Conservation (phyloP, 2,329 filamentous ascomycete species). For the Fusarium dimerum region DNA sequence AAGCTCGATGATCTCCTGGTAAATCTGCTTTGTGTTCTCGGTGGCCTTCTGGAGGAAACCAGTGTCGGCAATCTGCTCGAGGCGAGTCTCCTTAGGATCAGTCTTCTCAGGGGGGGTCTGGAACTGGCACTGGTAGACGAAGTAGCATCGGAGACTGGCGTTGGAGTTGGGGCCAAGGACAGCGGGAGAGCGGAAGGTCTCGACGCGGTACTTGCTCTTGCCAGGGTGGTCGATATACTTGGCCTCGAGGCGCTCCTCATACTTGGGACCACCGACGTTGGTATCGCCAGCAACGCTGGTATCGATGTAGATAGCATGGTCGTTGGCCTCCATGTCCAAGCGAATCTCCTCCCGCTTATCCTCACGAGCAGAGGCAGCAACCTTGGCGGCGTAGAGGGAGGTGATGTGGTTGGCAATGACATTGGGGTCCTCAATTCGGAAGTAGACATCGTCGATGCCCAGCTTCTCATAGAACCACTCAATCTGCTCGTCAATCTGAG, state of each 20-base stretch:
- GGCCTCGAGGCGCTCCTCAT: conserved; percentile 89
- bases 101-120: conserved; percentile 72
- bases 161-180: conserved; percentile 71
- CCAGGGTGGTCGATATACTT: conserved; percentile 89
- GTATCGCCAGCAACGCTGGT: conserved; percentile 88
- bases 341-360: conserved; percentile 94
- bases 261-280: conserved; percentile 76
- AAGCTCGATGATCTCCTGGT: conserved; percentile 87
- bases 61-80: conserved; percentile 89
- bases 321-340: conserved; percentile 89
- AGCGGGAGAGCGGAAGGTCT: conserved; percentile 93
- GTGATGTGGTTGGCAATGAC: conserved; percentile 94
- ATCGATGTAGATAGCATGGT: conserved; percentile 98
- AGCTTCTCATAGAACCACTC: conserved; percentile 98
- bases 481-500: conserved; percentile 82
- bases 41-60: conserved; percentile 96
- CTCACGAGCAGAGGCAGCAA: conserved; percentile 88
- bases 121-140: conserved; percentile 96
- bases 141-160: conserved; percentile 92
- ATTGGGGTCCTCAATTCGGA: conserved; percentile 82
- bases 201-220: conserved; percentile 80
- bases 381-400: conserved; percentile 94
- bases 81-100: conserved; percentile 75
- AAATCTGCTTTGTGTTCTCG: conserved; percentile 91
- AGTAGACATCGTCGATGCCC: conserved; percentile 98